These are phyloP conservation scores for Pleurotus cornucopiae DNA, from an alignment of 768 basidiomycete genomes.

Conservation along the genomic window DNA sequence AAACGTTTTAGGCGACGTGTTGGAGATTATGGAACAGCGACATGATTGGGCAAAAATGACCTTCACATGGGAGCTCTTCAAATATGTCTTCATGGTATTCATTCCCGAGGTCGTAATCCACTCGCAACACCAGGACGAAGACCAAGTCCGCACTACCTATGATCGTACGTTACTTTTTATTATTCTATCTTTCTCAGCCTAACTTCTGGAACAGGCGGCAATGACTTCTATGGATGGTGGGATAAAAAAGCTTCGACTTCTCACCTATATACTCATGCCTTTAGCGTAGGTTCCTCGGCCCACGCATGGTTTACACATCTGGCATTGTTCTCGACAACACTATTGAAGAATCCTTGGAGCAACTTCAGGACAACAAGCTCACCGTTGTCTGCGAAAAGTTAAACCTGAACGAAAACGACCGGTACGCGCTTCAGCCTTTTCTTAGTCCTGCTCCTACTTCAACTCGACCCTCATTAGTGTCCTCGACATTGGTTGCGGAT, in stretches of 20 bases:
- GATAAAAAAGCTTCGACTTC: slow-evolving; percentile 9
- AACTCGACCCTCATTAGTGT: slow-evolving; percentile 32
- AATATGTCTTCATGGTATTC: slow-evolving; percentile 84
- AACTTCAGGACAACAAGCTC: slow-evolving; percentile 98
- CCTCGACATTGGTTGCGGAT: slow-evolving; percentile 88
- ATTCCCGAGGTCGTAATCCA: slow-evolving; percentile 94
- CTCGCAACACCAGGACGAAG: slow-evolving; percentile 87
- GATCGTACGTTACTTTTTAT: slow-evolving; percentile 56
- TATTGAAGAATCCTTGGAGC: slow-evolving; percentile 78
- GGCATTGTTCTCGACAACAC: slow-evolving; percentile 76
- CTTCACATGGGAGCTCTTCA: slow-evolving; percentile 88
- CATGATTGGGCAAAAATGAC: slow-evolving; percentile 94
- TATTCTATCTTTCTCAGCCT: neutral
- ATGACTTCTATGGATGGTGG: slow-evolving; percentile 93
- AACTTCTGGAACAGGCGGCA: slow-evolving; percentile 52
- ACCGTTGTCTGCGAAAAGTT: slow-evolving; percentile 94
- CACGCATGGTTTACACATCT: slow-evolving; percentile 97
- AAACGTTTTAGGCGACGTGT: slow-evolving; percentile 67
- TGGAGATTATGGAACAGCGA: slow-evolving; percentile 90
- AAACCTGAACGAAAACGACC: slow-evolving; percentile 81
- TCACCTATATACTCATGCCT: neutral
- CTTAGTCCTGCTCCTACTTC: slow-evolving; percentile 21
- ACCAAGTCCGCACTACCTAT: slow-evolving; percentile 94
- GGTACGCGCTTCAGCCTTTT: slow-evolving; percentile 24
- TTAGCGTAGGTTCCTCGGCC: slow-evolving; percentile 76